Evolutionary conservation across 805 yeast genomes (phyloP), one percentile per base, ranked within the genome.

Genomic region (Lipomyces chichibuensis): DNA sequence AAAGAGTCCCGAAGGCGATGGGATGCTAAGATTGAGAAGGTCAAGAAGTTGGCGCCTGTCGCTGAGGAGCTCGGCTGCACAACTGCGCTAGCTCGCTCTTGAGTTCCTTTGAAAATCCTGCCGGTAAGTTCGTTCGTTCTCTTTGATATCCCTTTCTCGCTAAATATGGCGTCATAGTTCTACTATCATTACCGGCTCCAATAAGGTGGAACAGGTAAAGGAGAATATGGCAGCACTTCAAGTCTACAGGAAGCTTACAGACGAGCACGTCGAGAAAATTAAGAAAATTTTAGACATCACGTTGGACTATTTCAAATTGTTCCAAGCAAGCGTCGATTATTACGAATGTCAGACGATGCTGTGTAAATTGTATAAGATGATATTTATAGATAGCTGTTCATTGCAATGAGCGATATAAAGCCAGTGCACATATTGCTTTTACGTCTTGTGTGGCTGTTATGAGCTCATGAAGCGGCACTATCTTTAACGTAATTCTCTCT

Each of bases 101-200:
- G 79, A 79, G 2, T 75, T 75, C 71, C 59, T 75, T 27, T 66
- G 73, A 72, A 65, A 74, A 76, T 67, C 74, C 75, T 57, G 72
- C 75, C 56, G 76, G 69, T 65, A 52, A 13, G 63, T 32, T 13
- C 25, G 3, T 29, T 59, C n/a, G 6, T 8, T 9, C 17, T 29
- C 32, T 29, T 6, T 29, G 32, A 29, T 29, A 29, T 29, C 32
- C 32, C 32, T 5, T 29, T 29, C 29, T 6, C 23, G 39, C 11
- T 49, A 20, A 55, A 39, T 51, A 49, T 25, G 11, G 13, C 13
- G 8, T 23, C 17, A 20, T 60, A 65, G 69, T 75, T 70, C 76
- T 17, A 76, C 79, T 23, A 65, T 76, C 29, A 75, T 76, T 60
- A 71, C 72, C 23, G 79, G 79, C 51, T 77, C 79, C 11, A 66